Percentiles rank a stretch among this genome's conserved stretches.
Evolutionary conservation across 2,329 filamentous ascomycete genomes (phyloP).

Genomic region (Ophiostoma himal-ulmi): DNA sequence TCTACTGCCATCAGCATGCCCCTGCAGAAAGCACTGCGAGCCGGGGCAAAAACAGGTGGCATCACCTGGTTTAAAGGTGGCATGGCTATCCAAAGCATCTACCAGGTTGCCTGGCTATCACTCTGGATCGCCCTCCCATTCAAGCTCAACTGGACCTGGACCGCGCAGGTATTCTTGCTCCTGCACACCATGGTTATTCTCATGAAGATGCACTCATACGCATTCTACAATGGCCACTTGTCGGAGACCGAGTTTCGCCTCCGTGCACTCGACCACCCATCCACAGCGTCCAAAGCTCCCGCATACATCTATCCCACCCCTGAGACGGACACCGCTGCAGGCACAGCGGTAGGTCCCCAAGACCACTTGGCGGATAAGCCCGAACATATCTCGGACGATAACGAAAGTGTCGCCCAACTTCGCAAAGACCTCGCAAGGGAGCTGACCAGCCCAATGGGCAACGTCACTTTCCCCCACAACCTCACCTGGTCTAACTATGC

Average conservation of each 20-base stretch:
- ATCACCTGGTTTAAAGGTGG: conserved; percentile 72
- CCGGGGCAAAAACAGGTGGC: conserved; percentile 42
- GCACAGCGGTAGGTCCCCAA: not conserved
- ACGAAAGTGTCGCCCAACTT: conserved; percentile 58
- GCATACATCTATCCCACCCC: conserved; percentile 70
- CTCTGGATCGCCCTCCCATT: conserved; percentile 86
- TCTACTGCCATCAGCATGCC: conserved; percentile 67
- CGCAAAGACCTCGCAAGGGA: conserved; percentile 85
- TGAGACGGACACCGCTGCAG: conserved; percentile 32
- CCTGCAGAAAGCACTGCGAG: conserved; percentile 63
- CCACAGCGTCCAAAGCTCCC: conserved; percentile 60
- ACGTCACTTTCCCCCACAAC: conserved; percentile 84
- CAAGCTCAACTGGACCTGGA: conserved; percentile 87
- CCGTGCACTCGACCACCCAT: conserved; percentile 69
- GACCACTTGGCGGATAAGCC: not conserved
- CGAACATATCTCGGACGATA: conserved; percentile 25
- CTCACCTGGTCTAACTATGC: conserved; percentile 74
- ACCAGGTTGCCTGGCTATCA: conserved; percentile 70
- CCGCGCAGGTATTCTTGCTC: conserved; percentile 88
- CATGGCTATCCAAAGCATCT: conserved; percentile 76
- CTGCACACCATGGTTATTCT: conserved; percentile 85
- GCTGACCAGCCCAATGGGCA: conserved; percentile 82
- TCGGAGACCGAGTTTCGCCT: conserved; percentile 80
- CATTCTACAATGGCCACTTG: conserved; percentile 95
- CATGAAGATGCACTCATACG: conserved; percentile 99